Evolutionary conservation across 2,329 filamentous ascomycete genomes (phyloP), one percentile per base, ranked within the genome.

Genomic region (Ophiostoma quercus): DNA sequence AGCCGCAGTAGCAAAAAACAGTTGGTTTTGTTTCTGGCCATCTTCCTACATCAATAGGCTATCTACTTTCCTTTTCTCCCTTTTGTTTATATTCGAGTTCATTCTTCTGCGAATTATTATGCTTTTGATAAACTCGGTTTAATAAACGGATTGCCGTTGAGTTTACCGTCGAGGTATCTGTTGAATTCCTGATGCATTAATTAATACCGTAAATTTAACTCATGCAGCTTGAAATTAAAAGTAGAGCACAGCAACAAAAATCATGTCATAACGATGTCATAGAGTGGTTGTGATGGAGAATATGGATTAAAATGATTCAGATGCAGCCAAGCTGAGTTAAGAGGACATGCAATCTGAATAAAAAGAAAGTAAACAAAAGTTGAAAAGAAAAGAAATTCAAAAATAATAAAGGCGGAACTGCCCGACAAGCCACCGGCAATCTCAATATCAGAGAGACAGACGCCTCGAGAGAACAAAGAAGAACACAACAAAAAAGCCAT

Each of bases 191-290:
- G 34, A 34, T 5, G 34, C 34, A 29, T 29, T 2, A 34, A 3
- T 5, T 34, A 34, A 34, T 34, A 5, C 34, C 4, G 34, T 29
- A 34, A 47, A 47, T 47, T 19, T 47, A 34, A 34, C 51, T 11
- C 22, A 57, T 57, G 51, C 51, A 57, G n/a, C 9, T 25, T 57
- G 9, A 57, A 57, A 57, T 57, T 57, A 25, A 57, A 57, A 57
- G 51, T 25, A 57, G 51, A 25, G n/a, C 51, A 29, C 8, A 9
- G 11, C 9, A 29, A 12, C 11, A 5, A 25, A 25, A 57, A 57
- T 25, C 8, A 57, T 57, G 51, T 22, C 51, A 57, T 25, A 25
- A n/a, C 22, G 5, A 47, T 47, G 43, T 47, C 43, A 47, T 47
- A 47, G 43, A 47, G 19, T 14, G 39, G 43, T 19, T 47, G 43